Base-by-base conservation (phyloP, 345 rosid genomes). In the Salix brachista region DNA sequence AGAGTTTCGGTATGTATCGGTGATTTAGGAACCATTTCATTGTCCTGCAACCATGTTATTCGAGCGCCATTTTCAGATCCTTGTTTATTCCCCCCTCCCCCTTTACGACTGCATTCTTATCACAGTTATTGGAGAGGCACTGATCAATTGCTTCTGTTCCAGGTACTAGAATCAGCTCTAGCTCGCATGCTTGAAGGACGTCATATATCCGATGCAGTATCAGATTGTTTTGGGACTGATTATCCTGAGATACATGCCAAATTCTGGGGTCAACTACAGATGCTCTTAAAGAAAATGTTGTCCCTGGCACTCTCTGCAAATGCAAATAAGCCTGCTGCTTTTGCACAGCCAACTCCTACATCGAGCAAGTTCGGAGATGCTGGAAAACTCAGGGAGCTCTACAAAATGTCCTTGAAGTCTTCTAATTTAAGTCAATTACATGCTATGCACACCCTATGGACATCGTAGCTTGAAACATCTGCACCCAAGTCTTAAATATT, bases 141-240 rank as follows among this genome's bases (percentile, higher is more conserved):
- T 72, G 52, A 72, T 42, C 32, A 71, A n/a, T 74, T 64, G 34
- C 18, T 62, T 72, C 75, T 79, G 60, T 42, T 76, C 8, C 88
- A 95, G 97, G 87, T 95, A 90, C 86, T 91, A 77, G 97, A 93
- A 74, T 84, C 92, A 25, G 92, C 97, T 68, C 78, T 93, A 34
- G 79, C 89, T 52, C 84, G 85, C 75, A 79, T 94, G 70, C 91
- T 94, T 10, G 97, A 90, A 84, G 97, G 89, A 42, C 89, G 92
- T 44, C 78, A 78, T 21, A 62, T 89, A 10, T 73, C 91, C 0
- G 86, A 88, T 67, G 78, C 77, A 66, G 36, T 44, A 28, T 80
- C 86, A 0, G 81, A 79, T 67, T 80, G 88, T 30, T 79, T 86
- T 28, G 82, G 36, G 77, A 75, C 78, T 36, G 86, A 87, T 72